phyloP scores from a whole-genome alignment of 2,329 filamentous ascomycete species.

The Triangularia setosa region DNA sequence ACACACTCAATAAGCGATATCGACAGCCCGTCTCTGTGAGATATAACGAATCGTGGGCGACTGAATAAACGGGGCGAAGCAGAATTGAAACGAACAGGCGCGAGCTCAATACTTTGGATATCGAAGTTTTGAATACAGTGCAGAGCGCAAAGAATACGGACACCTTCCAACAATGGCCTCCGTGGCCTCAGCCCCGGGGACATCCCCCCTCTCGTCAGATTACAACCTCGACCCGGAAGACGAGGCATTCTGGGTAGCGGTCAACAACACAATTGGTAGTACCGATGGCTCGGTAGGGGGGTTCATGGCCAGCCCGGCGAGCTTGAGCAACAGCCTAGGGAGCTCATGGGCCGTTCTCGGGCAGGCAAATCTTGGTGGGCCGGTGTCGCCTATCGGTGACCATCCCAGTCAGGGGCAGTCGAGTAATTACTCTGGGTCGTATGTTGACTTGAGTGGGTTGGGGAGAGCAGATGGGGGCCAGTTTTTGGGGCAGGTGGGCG shows the following conservation, averaged over 20 bases:
- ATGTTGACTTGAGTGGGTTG: background rate
- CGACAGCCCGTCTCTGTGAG: too few relatives aligned
- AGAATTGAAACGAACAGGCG: too few relatives aligned
- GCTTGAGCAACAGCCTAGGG: slow-evolving; percentile 42
- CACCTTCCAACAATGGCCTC: slow-evolving; percentile 35
- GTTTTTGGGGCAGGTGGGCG: slow-evolving; percentile 29
- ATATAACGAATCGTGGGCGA: too few relatives aligned
- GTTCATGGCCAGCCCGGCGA: slow-evolving; percentile 46
- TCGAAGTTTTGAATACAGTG: background rate
- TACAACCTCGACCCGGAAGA: slow-evolving; percentile 40
- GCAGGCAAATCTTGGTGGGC: background rate
- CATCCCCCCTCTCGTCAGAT: slow-evolving; percentile 36
- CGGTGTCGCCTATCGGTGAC: slow-evolving; percentile 41
- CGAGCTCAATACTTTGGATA: too few relatives aligned
- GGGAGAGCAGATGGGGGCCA: slow-evolving; percentile 20
- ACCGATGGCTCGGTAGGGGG: slow-evolving; percentile 32
- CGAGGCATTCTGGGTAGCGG: slow-evolving; percentile 42
- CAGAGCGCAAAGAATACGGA: background rate
- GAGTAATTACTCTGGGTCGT: background rate
- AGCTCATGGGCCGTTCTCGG: slow-evolving; percentile 48
- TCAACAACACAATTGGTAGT: slow-evolving; percentile 32
- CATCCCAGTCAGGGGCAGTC: slow-evolving; percentile 16
- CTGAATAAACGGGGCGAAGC: too few relatives aligned
- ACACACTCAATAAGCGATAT: too few relatives aligned
- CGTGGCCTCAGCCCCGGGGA: slow-evolving; percentile 34